Percentiles rank a stretch among this genome's conserved stretches.
Conservation (phyloP, 2,329 filamentous ascomycete genomes). For the Bipolaris cookei region DNA sequence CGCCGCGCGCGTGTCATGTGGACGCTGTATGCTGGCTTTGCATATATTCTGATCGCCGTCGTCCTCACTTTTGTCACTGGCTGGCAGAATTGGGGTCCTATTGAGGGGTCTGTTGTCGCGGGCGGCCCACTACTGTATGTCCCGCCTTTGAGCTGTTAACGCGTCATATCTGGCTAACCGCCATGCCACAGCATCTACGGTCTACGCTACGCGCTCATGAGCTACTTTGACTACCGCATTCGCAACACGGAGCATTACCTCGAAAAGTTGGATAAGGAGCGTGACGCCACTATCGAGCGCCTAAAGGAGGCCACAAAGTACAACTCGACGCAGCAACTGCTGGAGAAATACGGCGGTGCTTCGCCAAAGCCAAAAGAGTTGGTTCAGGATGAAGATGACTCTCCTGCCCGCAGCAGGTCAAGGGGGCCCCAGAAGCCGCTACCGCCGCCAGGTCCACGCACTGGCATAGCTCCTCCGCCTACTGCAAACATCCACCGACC, state of each 20-base stretch:
- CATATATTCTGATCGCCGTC: slow-evolving; percentile 84
- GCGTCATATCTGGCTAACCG: slow-evolving; percentile 23
- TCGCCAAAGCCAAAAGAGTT: slow-evolving; percentile 57
- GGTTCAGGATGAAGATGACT: slow-evolving; percentile 31
- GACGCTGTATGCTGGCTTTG: slow-evolving; percentile 89
- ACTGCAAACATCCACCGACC: slow-evolving; percentile 67
- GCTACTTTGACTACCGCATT: slow-evolving; percentile 83
- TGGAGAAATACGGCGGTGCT: slow-evolving; percentile 88
- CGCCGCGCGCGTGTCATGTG: slow-evolving; percentile 83
- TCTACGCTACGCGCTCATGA: slow-evolving; percentile 68
- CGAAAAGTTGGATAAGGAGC: slow-evolving; percentile 76
- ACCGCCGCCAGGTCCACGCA: slow-evolving; percentile 52
- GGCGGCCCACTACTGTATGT: slow-evolving; percentile 79
- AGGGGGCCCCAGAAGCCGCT: slow-evolving; percentile 40
- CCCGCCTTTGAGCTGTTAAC: neutral
- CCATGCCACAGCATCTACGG: slow-evolving; percentile 71
- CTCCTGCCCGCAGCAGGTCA: slow-evolving; percentile 36
- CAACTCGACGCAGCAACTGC: slow-evolving; percentile 87
- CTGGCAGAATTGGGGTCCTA: slow-evolving; percentile 74
- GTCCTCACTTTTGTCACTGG: slow-evolving; percentile 86
- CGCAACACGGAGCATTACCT: slow-evolving; percentile 71
- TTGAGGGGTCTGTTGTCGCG: slow-evolving; percentile 79
- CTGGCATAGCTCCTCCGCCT: slow-evolving; percentile 64
- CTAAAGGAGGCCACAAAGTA: slow-evolving; percentile 96
- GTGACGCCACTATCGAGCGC: slow-evolving; percentile 87